Conservation (phyloP, 371 early-diverging fungal genomes). For the Actinomucor elegans region DNA sequence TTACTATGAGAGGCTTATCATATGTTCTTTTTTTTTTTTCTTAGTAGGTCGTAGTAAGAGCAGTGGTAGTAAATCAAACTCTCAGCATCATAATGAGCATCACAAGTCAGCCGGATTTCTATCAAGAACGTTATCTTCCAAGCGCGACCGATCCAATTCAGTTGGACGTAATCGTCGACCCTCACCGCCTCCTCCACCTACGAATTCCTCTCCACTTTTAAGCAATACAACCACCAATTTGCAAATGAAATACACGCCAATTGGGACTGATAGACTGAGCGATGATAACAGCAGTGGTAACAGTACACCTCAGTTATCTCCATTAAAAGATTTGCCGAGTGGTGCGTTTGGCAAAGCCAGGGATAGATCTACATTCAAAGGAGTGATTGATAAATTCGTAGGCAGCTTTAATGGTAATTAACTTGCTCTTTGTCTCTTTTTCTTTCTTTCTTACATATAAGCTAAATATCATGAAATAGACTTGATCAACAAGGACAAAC, state of each 20-base stretch:
- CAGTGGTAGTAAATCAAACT: too few relatives aligned
- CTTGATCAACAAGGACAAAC: conserved; percentile 55
- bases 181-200: conserved; percentile 28
- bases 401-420: conserved; percentile 54
- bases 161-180: conserved; percentile 23
- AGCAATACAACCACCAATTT: conserved; percentile 10
- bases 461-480: conserved; percentile 50
- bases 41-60: too few relatives aligned
- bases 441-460: not conserved
- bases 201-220: conserved; percentile 24
- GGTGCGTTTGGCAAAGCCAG: conserved; percentile 39
- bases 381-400: conserved; percentile 68
- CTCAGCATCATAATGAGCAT: too few relatives aligned
- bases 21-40: not conserved
- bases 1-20: too few relatives aligned
- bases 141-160: conserved; percentile 30
- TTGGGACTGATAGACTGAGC: conserved; percentile 25
- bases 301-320: conserved; percentile 13
- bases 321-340: conserved; percentile 24
- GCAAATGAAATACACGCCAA: conserved; percentile 15
- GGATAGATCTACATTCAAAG: conserved; percentile 59
- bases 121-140: conserved; percentile 34
- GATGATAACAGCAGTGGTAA: conserved; percentile 15
- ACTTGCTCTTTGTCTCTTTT: not conserved
- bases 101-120: conserved; percentile 28